A percentile compares a stretch with the other conserved stretches of the same genome.
Conservation (phyloP, 1,139 yeast species). For the Komagataea norvegica region DNA sequence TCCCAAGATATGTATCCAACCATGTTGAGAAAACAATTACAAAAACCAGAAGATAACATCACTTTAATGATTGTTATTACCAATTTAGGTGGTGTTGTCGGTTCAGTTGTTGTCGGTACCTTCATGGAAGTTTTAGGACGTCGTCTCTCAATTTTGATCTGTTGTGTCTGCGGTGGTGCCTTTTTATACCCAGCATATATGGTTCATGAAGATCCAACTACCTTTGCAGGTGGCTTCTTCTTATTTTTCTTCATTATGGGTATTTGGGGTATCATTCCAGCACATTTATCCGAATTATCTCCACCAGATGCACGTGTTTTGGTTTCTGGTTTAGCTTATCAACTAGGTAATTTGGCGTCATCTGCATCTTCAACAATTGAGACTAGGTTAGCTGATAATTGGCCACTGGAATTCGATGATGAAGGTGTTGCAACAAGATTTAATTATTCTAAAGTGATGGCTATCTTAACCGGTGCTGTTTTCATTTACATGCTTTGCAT, state of each 20-base stretch:
- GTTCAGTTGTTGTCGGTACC: slow-evolving; percentile 46
- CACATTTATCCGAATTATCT: slow-evolving; percentile 50
- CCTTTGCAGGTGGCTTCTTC: slow-evolving; percentile 74
- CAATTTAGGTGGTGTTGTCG: slow-evolving; percentile 47
- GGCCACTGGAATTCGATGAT: slow-evolving; percentile 21
- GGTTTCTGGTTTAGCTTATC: slow-evolving; percentile 50
- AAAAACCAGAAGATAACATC: slow-evolving; percentile 32
- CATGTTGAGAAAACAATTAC: slow-evolving; percentile 39
- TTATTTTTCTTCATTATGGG: slow-evolving; percentile 71
- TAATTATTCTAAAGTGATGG: slow-evolving; percentile 45
- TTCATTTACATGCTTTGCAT: slow-evolving; percentile 40
- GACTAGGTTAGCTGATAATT: slow-evolving; percentile 31
- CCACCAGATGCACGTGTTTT: slow-evolving; percentile 51
- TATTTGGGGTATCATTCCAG: slow-evolving; percentile 52
- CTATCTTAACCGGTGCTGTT: slow-evolving; percentile 52
- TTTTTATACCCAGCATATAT: slow-evolving; percentile 52
- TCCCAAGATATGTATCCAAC: slow-evolving; percentile 53
- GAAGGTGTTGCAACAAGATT: slow-evolving; percentile 8
- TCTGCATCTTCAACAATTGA: slow-evolving; percentile 57
- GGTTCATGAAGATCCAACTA: slow-evolving; percentile 35
- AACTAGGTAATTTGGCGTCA: slow-evolving; percentile 54
- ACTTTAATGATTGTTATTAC: slow-evolving; percentile 45
- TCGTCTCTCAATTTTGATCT: slow-evolving; percentile 40
- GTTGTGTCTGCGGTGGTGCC: slow-evolving; percentile 45
- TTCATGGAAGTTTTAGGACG: slow-evolving; percentile 43